Evolutionary conservation across 768 basidiomycete genomes (phyloP).

Genomic region (Boletus rubroflammeus): DNA sequence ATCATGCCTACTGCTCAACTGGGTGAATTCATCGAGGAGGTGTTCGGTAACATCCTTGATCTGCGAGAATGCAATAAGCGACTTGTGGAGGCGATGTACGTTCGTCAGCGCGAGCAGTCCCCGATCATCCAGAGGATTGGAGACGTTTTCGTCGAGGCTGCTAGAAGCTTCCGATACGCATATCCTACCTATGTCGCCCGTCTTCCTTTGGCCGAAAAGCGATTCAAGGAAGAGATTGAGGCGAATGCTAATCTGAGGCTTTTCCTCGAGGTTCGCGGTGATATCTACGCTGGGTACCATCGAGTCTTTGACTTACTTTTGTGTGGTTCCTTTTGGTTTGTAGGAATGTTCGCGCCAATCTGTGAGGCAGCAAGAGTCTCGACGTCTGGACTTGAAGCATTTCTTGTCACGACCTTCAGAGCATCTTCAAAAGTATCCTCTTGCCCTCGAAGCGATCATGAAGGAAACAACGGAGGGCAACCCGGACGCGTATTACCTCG

Average conservation of each 20-base stretch:
- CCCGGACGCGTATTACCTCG: slow-evolving; percentile 76
- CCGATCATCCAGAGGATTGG: slow-evolving; percentile 84
- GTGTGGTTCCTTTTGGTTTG: not conserved
- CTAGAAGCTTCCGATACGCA: slow-evolving; percentile 79
- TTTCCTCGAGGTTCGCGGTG: slow-evolving; percentile 71
- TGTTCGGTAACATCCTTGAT: slow-evolving; percentile 86
- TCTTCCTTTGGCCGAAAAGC: slow-evolving; percentile 80
- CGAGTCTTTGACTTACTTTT: not conserved
- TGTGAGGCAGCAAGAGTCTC: slow-evolving; percentile 49
- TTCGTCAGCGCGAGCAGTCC: slow-evolving; percentile 78
- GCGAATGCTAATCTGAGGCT: slow-evolving; percentile 75
- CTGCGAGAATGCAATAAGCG: slow-evolving; percentile 80
- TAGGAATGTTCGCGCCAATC: slow-evolving; percentile 41
- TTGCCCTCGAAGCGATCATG: slow-evolving; percentile 80
- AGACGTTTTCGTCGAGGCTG: slow-evolving; percentile 83
- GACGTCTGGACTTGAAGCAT: slow-evolving; percentile 59
- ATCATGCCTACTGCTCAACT: slow-evolving; percentile 55
- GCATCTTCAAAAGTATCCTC: slow-evolving; percentile 68
- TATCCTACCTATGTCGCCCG: slow-evolving; percentile 87
- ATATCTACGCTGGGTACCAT: not conserved
- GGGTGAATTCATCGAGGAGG: slow-evolving; percentile 83
- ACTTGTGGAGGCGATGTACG: slow-evolving; percentile 81
- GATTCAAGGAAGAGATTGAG: slow-evolving; percentile 83
- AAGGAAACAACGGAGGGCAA: slow-evolving; percentile 79
- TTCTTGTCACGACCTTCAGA: slow-evolving; percentile 60